Conservation (phyloP, 164 flowering plant genomes). For the Vitis rupestris region DNA sequence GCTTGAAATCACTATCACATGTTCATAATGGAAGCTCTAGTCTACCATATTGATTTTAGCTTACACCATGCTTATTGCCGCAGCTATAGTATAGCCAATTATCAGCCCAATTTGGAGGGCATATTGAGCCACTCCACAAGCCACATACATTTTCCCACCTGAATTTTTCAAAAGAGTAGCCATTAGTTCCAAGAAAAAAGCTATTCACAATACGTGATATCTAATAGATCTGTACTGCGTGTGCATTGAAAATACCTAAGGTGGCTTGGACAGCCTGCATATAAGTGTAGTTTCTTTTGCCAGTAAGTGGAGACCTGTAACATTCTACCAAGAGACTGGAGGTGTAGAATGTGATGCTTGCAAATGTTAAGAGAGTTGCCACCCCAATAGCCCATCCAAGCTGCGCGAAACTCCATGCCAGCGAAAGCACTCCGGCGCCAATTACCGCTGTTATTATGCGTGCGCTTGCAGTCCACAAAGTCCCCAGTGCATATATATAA, state of each 20-base stretch:
- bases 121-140: constrained; percentile 36
- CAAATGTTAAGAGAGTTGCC: constrained; percentile 25
- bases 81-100: constrained; percentile 49
- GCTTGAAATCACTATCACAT: too few relatives aligned
- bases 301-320: constrained; percentile 39
- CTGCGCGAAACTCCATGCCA: constrained; percentile 54
- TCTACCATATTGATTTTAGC: background rate
- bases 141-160: constrained; percentile 33
- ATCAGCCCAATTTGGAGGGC: constrained; percentile 30
- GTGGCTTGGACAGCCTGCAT: constrained; percentile 40
- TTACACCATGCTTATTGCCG: constrained; percentile 59
- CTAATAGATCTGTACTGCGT: too few relatives aligned
- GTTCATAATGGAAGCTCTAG: too few relatives aligned
- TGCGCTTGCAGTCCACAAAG: constrained; percentile 35
- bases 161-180: background rate
- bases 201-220: too few relatives aligned
- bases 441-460: constrained; percentile 54
- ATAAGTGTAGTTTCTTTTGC: constrained; percentile 50
- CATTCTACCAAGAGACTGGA: constrained; percentile 51
- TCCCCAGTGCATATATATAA: too few relatives aligned
- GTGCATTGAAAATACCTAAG: constrained; percentile 27
- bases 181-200: too few relatives aligned
- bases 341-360: constrained; percentile 38
- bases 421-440: constrained; percentile 51
- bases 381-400: constrained; percentile 55